Percentiles rank a stretch among this genome's conserved stretches.
These are phyloP conservation scores for Elongisporangium undulatum DNA, from an alignment of 352 stramenopile species.

Conservation along the genomic window DNA sequence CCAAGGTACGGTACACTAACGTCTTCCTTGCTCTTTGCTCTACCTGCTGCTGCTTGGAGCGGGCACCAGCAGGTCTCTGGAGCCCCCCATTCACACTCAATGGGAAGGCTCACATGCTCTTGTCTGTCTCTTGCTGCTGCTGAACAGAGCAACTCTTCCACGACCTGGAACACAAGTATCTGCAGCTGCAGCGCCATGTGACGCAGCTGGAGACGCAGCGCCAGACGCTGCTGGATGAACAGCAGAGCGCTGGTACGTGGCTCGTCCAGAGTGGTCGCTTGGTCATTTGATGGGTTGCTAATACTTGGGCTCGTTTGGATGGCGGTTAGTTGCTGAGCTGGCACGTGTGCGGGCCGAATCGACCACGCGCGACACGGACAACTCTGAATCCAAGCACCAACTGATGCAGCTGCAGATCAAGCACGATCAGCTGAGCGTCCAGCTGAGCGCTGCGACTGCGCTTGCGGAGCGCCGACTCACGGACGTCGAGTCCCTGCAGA, in stretches of 20 bases:
- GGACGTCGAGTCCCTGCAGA: slow-evolving; percentile 58
- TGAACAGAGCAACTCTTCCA: slow-evolving; percentile 71
- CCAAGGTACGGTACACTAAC: slow-evolving; percentile 20
- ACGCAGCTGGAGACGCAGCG: slow-evolving; percentile 49
- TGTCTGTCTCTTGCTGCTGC: slow-evolving; percentile 8
- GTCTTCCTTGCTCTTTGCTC: not conserved
- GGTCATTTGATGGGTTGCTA: not conserved
- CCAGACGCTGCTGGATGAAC: slow-evolving; percentile 36
- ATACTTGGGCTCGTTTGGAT: slow-evolving; percentile 8
- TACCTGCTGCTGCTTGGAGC: slow-evolving; percentile 1
- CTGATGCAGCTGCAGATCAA: slow-evolving; percentile 38
- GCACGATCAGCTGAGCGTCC: slow-evolving; percentile 47
- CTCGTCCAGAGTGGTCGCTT: not conserved
- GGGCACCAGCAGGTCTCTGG: not conserved
- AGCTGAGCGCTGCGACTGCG: slow-evolving; percentile 38
- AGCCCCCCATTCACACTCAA: not conserved
- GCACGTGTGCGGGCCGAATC: slow-evolving; percentile 16
- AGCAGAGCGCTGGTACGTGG: slow-evolving; percentile 39
- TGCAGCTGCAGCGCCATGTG: slow-evolving; percentile 58
- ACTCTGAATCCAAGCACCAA: slow-evolving; percentile 28
- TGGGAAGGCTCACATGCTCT: not conserved
- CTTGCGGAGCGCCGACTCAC: slow-evolving; percentile 55
- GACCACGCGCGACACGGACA: slow-evolving; percentile 21
- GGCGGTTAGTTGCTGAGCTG: slow-evolving; percentile 18
- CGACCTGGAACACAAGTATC: slow-evolving; percentile 72